Base-by-base conservation (phyloP, 345 rosid genomes). In the Mangifera indica region DNA sequence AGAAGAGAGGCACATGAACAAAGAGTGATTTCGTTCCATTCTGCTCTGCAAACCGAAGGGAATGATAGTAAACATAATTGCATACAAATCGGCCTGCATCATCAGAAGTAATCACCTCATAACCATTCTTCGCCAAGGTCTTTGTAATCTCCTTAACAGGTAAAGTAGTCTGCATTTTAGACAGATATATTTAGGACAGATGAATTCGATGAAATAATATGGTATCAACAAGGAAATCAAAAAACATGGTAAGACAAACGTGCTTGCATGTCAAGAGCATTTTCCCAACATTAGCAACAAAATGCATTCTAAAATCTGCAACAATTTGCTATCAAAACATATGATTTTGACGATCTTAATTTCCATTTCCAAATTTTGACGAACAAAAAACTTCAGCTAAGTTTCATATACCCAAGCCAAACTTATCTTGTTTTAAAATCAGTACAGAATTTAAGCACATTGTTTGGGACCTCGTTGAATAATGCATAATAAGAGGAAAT, bases 21-120 rank as follows among this genome's bases (percentile, higher is more conserved):
- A 95, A 95, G 56, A 95, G 91, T 40, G 99, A 87, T 73, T 80
- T 85, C 67, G 71, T 84, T 70, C 86, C 90, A 24, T 85, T 95
- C 86, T 85, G 82, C 71, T 91, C 96, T 15, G 97, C 99, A 78
- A 95, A 92, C 69, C 89, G 80, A 66, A 95, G 94, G 57, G 99
- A 95, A 51, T 95, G 98, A 70, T 95, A 95, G 82, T 95, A 95
- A 32, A 92, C 92, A 49, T 92, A 95, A 81, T 94, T 95, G 93
- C 99, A 95, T 34, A 95, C 99, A 72, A 95, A 95, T 59, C 99
- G 88, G 29, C 99, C 99, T 0, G 99, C 99, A 78, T 95, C 99
- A 74, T 87, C 85, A 0, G 99, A 95, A 37, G 84, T 73, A 83
- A 83, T 86, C 76, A 92, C 96, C 8, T 95, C 96, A 61, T 74